Base-by-base conservation (phyloP, 1,284 basidiomycete species). In the Schizophyllum commune region DNA sequence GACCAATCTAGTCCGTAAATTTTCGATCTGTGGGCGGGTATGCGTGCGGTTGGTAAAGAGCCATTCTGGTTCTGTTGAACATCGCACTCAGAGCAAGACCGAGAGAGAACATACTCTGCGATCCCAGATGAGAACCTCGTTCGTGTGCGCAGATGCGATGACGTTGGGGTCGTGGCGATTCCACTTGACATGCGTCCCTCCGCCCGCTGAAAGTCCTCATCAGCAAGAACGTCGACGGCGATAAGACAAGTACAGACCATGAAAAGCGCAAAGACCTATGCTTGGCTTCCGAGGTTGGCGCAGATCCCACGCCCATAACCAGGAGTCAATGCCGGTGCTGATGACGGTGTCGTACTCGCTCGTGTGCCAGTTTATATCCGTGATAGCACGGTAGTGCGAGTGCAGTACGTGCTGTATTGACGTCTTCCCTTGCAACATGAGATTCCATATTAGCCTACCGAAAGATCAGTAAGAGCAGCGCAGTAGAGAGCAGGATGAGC, bases 1-100 rank as follows among this genome's bases (percentile, higher is more conserved):
- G 92, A 89, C 94, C 95, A 98, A 73, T 97, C 95, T 59, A 98
- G 94, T 1, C 95, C 95, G 66, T 97, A 97, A 56, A 97, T 96
- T 75, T 95, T 94, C 13, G 91, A 85, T 20, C 78, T 79, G 69
- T 98, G 95, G 0, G 92, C 95, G 39, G 81, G 77, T 61, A 97
- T 88, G 1, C 80, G 80, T 7, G 84, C 81, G 1, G 94, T 77
- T 0, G 95, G 95, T 1, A 95, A 78, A 1, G 92, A 93, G 5
- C 94, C 94, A 85, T 96, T 96, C 87, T 94, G 66, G 20, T 13
- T 3, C 39, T 17, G 39, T 2, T 57, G 32, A 32, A 17, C 17
- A 32, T 32, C 22, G 3, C 32, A 32, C 54, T 21, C 32, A 33
- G 32, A 52, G 20, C 61, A 58, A 57, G n/a, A 54, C 4, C 15